Base-by-base conservation (phyloP, 2,329 filamentous ascomycete species). In the Orbilia blumenaviensis region DNA sequence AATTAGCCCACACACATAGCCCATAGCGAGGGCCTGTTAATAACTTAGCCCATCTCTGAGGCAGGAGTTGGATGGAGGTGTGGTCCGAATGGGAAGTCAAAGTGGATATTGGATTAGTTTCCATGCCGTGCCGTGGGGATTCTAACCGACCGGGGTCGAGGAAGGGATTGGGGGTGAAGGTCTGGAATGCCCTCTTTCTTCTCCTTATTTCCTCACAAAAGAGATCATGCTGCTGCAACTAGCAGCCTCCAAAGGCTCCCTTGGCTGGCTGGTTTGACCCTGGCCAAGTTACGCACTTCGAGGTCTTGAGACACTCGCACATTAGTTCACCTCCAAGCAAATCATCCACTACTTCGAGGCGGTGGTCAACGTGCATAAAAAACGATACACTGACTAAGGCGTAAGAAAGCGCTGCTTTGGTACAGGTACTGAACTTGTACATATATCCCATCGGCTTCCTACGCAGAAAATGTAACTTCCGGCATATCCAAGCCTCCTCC, bases 61-160 rank as follows among this genome's bases (percentile, higher is more conserved):
- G 67, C 67, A 73, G 67, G 38, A 38, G 67, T 64, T 64, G 67
- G 66, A 64, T 64, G 46, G 42, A 38, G 52, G 66, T 58, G 61
- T 67, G 56, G 66, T 71, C 66, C 61, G 61, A 71, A 60, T 71
- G 66, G 71, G 63, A 58, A 66, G 62, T 66, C 62, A 54, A 66
- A 66, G 62, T 66, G 62, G 62, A 52, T 75, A 75, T 67, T 63
- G 63, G 68, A 73, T 73, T 66, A 74, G 69, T 67, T 67, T 66
- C 71, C 71, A 74, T 74, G 69, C 69, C 69, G 71, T 75, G 71
- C 71, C 71, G 71, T 75, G 71, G 71, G 71, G 71, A 75, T 75
- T 67, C 62, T 52, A 75, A 62, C 62, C 63, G 71, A 75, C 71
- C 63, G 56, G 71, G 71, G 63, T 61, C 7, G 23, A 18, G 44